Evolutionary conservation across 2,329 filamentous ascomycete genomes (phyloP).

Genomic region (Trematosphaeria pertusa): DNA sequence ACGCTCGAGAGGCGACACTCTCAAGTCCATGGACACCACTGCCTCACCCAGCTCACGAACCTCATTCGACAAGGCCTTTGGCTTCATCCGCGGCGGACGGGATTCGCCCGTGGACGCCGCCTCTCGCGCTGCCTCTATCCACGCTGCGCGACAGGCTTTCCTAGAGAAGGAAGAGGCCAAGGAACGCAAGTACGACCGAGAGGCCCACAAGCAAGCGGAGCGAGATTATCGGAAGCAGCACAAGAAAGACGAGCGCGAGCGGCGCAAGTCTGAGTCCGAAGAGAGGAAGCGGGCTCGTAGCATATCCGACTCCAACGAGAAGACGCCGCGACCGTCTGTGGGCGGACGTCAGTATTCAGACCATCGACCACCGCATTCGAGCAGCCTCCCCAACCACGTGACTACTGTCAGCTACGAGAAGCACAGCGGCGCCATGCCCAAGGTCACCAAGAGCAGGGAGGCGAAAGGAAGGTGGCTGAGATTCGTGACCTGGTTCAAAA

Average conservation of each 20-base stretch:
- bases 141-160: slow-evolving; percentile 63
- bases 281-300: slow-evolving; percentile 37
- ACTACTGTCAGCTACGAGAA: slow-evolving; percentile 39
- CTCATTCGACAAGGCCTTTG: slow-evolving; percentile 64
- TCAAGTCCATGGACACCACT: slow-evolving; percentile 56
- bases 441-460: slow-evolving; percentile 42
- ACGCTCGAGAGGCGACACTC: slow-evolving; percentile 58
- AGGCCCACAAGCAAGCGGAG: slow-evolving; percentile 56
- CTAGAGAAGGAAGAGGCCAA: slow-evolving; percentile 66
- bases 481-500: slow-evolving; percentile 65
- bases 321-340: slow-evolving; percentile 39
- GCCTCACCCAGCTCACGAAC: slow-evolving; percentile 62
- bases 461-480: slow-evolving; percentile 58
- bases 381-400: slow-evolving; percentile 44
- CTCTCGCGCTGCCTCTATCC: slow-evolving; percentile 62
- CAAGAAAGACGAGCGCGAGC: slow-evolving; percentile 52
- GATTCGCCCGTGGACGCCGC: slow-evolving; percentile 58
- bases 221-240: slow-evolving; percentile 52
- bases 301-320: slow-evolving; percentile 40
- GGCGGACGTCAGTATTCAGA: slow-evolving; percentile 48
- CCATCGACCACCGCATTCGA: slow-evolving; percentile 42
- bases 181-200: slow-evolving; percentile 61
- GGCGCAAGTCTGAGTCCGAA: slow-evolving; percentile 49
- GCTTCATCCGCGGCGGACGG: slow-evolving; percentile 57
- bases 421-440: slow-evolving; percentile 28